Evolutionary conservation across 2,329 filamentous ascomycete genomes (phyloP).

Genomic region (Seiridium cupressi): DNA sequence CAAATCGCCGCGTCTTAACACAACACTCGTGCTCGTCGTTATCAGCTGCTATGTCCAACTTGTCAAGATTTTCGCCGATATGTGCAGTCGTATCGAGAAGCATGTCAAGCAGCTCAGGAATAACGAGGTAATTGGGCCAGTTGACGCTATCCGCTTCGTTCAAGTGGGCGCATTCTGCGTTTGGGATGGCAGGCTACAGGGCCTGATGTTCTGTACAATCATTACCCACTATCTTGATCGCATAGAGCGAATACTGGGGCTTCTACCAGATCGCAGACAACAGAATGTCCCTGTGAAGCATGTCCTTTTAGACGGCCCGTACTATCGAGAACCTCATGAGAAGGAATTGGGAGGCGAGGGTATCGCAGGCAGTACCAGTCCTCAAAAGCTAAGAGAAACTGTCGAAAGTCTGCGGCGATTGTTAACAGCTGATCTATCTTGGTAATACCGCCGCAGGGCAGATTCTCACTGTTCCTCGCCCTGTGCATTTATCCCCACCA

Average conservation of each 20-base stretch:
- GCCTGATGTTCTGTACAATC: slow-evolving; percentile 16
- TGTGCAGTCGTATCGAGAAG: slow-evolving; percentile 13
- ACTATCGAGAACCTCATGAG: background rate
- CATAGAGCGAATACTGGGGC: slow-evolving; percentile 15
- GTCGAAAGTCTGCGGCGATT: background rate
- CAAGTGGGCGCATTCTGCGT: slow-evolving; percentile 17
- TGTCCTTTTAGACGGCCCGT: background rate
- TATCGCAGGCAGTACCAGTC: background rate
- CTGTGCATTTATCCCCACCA: too few species aligned
- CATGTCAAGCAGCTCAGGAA: slow-evolving; percentile 2
- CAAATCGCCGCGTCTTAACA: too few species aligned
- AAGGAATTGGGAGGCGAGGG: background rate
- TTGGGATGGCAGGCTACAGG: slow-evolving; percentile 14
- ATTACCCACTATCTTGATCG: slow-evolving; percentile 16
- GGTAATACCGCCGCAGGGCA: background rate
- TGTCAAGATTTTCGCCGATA: slow-evolving; percentile 14
- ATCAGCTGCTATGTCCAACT: slow-evolving; percentile 19
- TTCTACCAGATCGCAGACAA: slow-evolving; percentile 9
- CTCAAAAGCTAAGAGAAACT: background rate
- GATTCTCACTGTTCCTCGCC: too few species aligned
- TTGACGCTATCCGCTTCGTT: slow-evolving; percentile 4
- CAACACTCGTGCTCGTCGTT: slow-evolving; percentile 12
- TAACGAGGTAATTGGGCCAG: too few species aligned
- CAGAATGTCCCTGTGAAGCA: background rate
- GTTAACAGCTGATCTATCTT: background rate